Conservation (phyloP, 225 moss, liverwort and hornwort genomes). For the Ulota crispa region DNA sequence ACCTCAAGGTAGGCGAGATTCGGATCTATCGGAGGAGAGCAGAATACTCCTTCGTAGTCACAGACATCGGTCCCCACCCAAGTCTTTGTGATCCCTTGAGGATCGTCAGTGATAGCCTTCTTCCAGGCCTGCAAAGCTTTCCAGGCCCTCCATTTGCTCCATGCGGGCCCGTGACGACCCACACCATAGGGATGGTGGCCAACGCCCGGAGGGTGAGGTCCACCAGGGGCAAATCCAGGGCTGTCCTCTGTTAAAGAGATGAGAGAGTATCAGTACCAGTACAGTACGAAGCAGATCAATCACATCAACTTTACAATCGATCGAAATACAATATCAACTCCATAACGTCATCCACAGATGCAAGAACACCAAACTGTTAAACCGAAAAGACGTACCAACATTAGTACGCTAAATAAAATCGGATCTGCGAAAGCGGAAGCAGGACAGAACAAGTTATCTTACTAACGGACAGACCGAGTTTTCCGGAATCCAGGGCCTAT, state of each 20-base stretch:
- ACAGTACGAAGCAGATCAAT: fast-evolving
- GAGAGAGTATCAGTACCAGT: neutral
- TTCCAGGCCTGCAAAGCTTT: conserved; percentile 85
- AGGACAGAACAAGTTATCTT: neutral
- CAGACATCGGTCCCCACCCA: conserved; percentile 86
- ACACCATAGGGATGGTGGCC: conserved; percentile 54
- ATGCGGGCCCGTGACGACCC: conserved; percentile 41
- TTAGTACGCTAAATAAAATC: neutral
- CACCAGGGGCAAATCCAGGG: conserved; percentile 45
- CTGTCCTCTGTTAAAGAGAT: neutral
- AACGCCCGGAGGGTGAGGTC: conserved; percentile 69
- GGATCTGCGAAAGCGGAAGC: neutral
- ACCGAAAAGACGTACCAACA: too few relatives aligned
- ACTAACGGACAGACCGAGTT: neutral
- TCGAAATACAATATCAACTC: too few relatives aligned
- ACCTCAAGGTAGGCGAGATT: conserved; percentile 40
- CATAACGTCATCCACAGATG: neutral
- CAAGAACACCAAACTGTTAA: neutral
- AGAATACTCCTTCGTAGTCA: conserved; percentile 73
- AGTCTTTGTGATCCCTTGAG: conserved; percentile 50
- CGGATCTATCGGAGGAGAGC: conserved; percentile 52
- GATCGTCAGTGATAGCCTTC: conserved; percentile 74
- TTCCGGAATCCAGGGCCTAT: neutral
- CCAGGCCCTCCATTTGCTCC: conserved; percentile 62
- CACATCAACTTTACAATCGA: too few relatives aligned